Percentiles rank a stretch among this genome's conserved stretches.
Evolutionary conservation across 1,284 basidiomycete genomes (phyloP).

Genomic region (Trametes versicolor): DNA sequence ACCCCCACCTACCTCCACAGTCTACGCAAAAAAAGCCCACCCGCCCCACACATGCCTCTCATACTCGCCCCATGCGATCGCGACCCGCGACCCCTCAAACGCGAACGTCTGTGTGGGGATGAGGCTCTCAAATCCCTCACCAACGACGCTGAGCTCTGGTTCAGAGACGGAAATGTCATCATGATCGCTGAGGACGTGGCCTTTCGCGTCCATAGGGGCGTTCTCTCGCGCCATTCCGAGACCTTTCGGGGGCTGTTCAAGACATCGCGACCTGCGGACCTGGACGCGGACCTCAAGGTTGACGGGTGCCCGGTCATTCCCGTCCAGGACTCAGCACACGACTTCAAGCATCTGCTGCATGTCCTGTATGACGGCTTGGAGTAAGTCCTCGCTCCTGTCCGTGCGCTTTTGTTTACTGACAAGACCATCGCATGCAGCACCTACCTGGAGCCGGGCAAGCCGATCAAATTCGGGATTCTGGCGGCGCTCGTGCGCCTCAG

Average conservation of each 20-base stretch:
- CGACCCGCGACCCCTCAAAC: not conserved
- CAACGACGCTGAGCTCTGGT: not conserved
- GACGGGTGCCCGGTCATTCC: slow-evolving; percentile 20
- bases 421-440: not conserved
- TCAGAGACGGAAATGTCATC: slow-evolving; percentile 9
- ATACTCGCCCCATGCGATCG: no score
- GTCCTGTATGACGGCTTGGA: slow-evolving; percentile 17
- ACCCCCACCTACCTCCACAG: no score
- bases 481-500: slow-evolving; percentile 18
- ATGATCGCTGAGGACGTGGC: not conserved
- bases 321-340: slow-evolving; percentile 17
- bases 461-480: not conserved
- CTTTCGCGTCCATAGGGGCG: slow-evolving; percentile 8
- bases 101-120: not conserved
- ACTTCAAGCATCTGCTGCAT: slow-evolving; percentile 20
- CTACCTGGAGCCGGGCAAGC: not conserved
- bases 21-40: no score
- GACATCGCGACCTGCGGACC: slow-evolving; percentile 7
- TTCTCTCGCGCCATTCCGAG: slow-evolving; percentile 7
- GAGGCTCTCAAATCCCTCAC: not conserved
- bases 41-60: no score
- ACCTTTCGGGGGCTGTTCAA: slow-evolving; percentile 18
- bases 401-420: no score
- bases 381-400: not conserved
- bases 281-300: not conserved